Percentiles rank a stretch among this genome's conserved stretches.
Conservation (phyloP, 2,329 filamentous ascomycete species). For the Rhexocercosporidium sp. region DNA sequence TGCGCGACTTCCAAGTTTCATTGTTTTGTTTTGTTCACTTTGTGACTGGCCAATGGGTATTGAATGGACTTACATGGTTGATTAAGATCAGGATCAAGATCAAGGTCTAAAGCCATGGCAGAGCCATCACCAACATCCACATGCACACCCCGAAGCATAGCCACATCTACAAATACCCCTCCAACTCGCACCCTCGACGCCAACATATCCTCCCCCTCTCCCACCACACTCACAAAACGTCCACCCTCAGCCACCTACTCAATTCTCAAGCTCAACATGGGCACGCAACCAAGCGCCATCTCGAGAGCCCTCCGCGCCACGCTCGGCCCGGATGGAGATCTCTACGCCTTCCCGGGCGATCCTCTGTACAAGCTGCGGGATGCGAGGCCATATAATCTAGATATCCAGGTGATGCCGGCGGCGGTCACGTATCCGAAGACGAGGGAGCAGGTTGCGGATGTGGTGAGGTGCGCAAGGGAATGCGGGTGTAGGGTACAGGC, state of each 20-base stretch:
- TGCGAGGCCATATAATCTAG: conserved; percentile 36
- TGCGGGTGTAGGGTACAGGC: conserved; percentile 53
- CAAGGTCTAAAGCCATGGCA: background rate
- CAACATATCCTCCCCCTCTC: background rate
- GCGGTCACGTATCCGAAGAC: conserved; percentile 37
- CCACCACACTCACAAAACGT: background rate
- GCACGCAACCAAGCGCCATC: conserved; percentile 19
- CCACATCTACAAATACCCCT: background rate
- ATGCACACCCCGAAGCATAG: too few species aligned
- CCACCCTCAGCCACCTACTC: background rate
- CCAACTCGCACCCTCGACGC: background rate
- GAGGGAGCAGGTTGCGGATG: conserved; percentile 46
- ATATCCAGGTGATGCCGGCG: conserved; percentile 28
- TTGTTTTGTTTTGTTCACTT: background rate
- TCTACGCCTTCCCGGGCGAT: conserved; percentile 32
- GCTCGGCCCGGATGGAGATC: conserved; percentile 23
- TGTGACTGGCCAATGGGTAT: too few species aligned
- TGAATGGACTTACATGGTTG: too few species aligned
- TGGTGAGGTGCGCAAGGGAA: conserved; percentile 52
- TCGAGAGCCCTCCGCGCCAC: too few species aligned
- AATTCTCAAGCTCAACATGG: conserved; percentile 15
- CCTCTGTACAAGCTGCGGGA: conserved; percentile 25
- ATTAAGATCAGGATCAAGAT: too few species aligned
- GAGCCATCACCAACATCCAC: background rate
- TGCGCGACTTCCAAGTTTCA: background rate